Base-by-base conservation (phyloP, 2,329 filamentous ascomycete species). In the Zymoseptoria ardabiliae region DNA sequence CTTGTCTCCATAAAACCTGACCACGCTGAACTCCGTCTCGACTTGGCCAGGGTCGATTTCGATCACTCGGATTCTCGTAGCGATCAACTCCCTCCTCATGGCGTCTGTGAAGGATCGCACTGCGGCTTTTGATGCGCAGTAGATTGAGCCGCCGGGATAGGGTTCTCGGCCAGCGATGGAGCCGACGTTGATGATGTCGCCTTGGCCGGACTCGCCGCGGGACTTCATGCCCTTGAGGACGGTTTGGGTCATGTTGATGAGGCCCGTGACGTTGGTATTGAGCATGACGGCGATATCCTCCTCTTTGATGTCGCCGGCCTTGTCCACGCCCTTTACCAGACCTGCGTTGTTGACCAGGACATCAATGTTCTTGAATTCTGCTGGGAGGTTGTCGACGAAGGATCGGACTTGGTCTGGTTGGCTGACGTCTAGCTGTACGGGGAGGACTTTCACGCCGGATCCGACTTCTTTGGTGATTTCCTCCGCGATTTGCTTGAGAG, bases 231-330 rank as follows among this genome's bases (percentile, higher is more conserved):
- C 86, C 56, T 89, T 85, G 19, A 97, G 77, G 61, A 97, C 81
- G 52, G 90, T 90, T 79, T 99, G 94, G 0, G 94, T 97, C 88
- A 97, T 90, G 79, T 93, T 90, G 79, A 99, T 94, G 35, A 99
- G 81, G 25, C 94, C 94, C 1, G 89, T 94, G 56, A 97, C 92
- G 73, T 99, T 99, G 60, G 94, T 97, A 53, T 83, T 78, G 72
- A 97, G 90, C 91, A 97, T 97, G 73, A 86, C 71, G 68, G 88
- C 81, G 68, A 97, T 88, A 76, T 99, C 93, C 60, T 87, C 86
- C 69, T 89, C 82, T 17, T 81, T 82, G 72, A 99, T 97, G 49
- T 90, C 83, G 19, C 92, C 92, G 1, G 91, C 91, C 72, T 88
- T 85, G 54, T 90, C 93, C 11, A 96, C 84, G 64, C 91, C 92